Percentiles rank a stretch among this genome's conserved stretches.
Evolutionary conservation across 73 alveolate species (phyloP).

Genomic region (Symbiodinium pilosum): DNA sequence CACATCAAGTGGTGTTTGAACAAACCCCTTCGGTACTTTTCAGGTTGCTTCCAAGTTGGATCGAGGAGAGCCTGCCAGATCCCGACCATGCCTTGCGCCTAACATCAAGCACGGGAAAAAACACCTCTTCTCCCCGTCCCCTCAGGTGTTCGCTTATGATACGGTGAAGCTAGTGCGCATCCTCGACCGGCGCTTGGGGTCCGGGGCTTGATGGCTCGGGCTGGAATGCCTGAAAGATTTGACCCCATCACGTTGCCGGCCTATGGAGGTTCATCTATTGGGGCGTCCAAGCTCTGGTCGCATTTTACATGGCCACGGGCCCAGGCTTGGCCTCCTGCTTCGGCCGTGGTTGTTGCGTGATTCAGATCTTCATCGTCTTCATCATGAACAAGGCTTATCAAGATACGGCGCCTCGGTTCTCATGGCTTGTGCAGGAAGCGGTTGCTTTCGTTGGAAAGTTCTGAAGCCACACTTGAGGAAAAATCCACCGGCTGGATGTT

Average conservation of each 20-base stretch:
- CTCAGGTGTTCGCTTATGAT: slow-evolving; percentile 29
- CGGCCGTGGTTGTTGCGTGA: neutral
- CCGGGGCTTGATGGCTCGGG: too few relatives aligned
- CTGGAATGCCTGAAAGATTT: neutral
- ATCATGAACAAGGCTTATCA: slow-evolving; percentile 67
- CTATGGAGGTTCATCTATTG: slow-evolving; percentile 60
- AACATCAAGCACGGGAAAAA: neutral
- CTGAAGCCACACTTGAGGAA: neutral
- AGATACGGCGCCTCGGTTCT: slow-evolving; percentile 39
- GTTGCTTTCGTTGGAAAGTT: too few relatives aligned
- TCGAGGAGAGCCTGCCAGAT: slow-evolving; percentile 64
- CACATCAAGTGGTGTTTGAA: too few relatives aligned
- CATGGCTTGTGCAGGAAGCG: too few relatives aligned
- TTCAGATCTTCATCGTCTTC: slow-evolving; percentile 87
- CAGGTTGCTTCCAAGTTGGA: slow-evolving; percentile 91
- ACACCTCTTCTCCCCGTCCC: too few relatives aligned
- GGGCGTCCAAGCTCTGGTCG: slow-evolving; percentile 91
- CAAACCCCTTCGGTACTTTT: too few relatives aligned
- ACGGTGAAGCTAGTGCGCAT: slow-evolving; percentile 91
- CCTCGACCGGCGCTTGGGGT: slow-evolving; percentile 81
- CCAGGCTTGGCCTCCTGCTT: neutral
- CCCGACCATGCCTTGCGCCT: slow-evolving; percentile 26
- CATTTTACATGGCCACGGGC: slow-evolving; percentile 55
- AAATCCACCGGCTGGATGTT: slow-evolving; percentile 83
- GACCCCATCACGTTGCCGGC: neutral